Base-by-base conservation (phyloP, 805 yeast genomes). In the Saccharomycopsis fibuligera region DNA sequence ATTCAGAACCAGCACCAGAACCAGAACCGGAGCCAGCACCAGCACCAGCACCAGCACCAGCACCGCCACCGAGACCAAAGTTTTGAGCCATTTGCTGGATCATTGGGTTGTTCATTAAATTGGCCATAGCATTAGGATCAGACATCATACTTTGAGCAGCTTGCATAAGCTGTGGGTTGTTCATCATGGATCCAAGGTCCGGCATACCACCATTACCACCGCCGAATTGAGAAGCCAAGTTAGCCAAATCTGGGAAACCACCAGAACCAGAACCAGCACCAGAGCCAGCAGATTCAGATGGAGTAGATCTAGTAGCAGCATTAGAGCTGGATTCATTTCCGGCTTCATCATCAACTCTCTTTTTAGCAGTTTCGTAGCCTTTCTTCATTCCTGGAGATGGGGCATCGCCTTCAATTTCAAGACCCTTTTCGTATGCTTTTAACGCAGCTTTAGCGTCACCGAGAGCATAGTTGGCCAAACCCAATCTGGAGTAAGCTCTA, bases 401-500 rank as follows among this genome's bases (percentile, higher is more conserved):
- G 23, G 70, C 68, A 40, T 79, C 85, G 39, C 97, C 96, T 68
- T 93, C 98, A 49, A 79, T 78, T 50, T 86, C 89, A 56, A 93
- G 67, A 35, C 96, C 99, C 56, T 74, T 75, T 67, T 86, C 81
- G 68, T 93, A 93, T 25, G 98, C 97, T 42, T 88, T 84, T 72
- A 89, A 72, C 10, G 99, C 78, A 45, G 84, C 96, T 66, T 85
- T 81, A 51, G 91, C 81, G 62, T 90, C 91, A n/a, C 96, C 96
- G 51, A 85, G 72, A n/a, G 96, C 96, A 65, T 83, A 91, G 62
- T 83, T 80, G 3, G 99, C 98, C 58, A 90, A 79, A 2, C 98
- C 99, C 57, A 93, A 73, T 66, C 99, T 83, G 4, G 96, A 86
- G 74, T 89, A 93, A 9, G 96, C 96, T 71, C 91, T 90, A 29